phyloP scores from a whole-genome alignment of 2,329 filamentous ascomycete species.

The Elsinoe arachidis region DNA sequence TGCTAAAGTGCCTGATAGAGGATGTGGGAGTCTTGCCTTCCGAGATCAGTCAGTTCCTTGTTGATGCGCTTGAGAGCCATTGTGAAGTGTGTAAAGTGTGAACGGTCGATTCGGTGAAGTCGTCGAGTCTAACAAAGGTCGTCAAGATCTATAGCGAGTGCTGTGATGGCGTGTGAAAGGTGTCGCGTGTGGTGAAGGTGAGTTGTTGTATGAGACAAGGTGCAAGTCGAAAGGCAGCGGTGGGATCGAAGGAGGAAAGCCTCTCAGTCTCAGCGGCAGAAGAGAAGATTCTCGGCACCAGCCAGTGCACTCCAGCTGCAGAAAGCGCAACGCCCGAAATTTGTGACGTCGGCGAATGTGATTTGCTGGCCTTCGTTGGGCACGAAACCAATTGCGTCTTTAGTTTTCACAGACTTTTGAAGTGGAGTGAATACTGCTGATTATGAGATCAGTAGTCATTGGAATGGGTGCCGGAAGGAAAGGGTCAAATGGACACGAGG shows the following conservation, averaged over 20 bases:
- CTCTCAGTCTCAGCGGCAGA: background rate
- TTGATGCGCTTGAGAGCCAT: conserved; percentile 94
- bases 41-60: conserved; percentile 85
- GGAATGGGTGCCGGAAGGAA: background rate
- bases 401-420: background rate
- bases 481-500: background rate
- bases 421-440: background rate
- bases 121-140: conserved; percentile 12
- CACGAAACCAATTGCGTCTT: background rate
- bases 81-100: conserved; percentile 18
- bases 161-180: conserved; percentile 14
- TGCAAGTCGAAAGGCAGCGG: conserved; percentile 17
- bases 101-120: conserved; percentile 17
- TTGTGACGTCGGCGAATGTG: conserved; percentile 8
- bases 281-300: conserved; percentile 2
- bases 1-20: conserved; percentile 8
- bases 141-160: conserved; percentile 9
- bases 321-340: background rate
- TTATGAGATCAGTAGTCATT: conserved; percentile 7
- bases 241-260: conserved; percentile 12
- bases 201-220: conserved; percentile 17
- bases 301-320: background rate
- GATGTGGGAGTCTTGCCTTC: conserved; percentile 53
- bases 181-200: conserved; percentile 13
- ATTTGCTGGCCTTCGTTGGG: conserved; percentile 2